These are phyloP conservation scores for Cajanus cajan DNA, from an alignment of 306 rosid genomes.

Conservation along the genomic window DNA sequence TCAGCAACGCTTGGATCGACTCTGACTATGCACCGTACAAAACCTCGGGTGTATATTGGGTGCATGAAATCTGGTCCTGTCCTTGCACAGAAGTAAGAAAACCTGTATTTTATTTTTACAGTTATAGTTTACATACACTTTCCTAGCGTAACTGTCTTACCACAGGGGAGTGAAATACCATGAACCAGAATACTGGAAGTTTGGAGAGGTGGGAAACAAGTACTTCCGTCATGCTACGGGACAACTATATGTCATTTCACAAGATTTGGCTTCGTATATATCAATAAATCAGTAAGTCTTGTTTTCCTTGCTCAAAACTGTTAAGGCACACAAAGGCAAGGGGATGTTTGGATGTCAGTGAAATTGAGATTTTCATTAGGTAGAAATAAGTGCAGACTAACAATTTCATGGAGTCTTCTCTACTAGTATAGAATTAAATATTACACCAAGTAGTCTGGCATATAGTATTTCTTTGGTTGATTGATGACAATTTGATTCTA, in stretches of 20 bases:
- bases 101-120: background rate
- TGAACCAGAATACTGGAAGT: conserved; percentile 95
- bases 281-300: conserved; percentile 69
- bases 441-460: background rate
- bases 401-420: conserved; percentile 2
- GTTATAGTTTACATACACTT: conserved; percentile 6
- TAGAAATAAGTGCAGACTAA: background rate
- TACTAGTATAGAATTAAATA: background rate
- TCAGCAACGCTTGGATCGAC: conserved; percentile 73
- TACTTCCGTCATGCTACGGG: conserved; percentile 96
- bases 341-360: background rate
- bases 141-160: conserved; percentile 26
- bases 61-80: conserved; percentile 99
- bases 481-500: conserved; percentile 6
- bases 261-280: conserved; percentile 78
- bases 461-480: conserved; percentile 7
- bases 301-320: background rate
- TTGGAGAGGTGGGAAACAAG: conserved; percentile 81
- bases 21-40: conserved; percentile 52
- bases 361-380: conserved; percentile 5
- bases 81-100: conserved; percentile 75
- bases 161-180: conserved; percentile 86
- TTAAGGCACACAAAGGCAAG: background rate
- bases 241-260: conserved; percentile 82
- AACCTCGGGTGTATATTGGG: conserved; percentile 78